These are phyloP conservation scores for Leccinum uliginosum DNA, from an alignment of 768 basidiomycete genomes.

Conservation along the genomic window DNA sequence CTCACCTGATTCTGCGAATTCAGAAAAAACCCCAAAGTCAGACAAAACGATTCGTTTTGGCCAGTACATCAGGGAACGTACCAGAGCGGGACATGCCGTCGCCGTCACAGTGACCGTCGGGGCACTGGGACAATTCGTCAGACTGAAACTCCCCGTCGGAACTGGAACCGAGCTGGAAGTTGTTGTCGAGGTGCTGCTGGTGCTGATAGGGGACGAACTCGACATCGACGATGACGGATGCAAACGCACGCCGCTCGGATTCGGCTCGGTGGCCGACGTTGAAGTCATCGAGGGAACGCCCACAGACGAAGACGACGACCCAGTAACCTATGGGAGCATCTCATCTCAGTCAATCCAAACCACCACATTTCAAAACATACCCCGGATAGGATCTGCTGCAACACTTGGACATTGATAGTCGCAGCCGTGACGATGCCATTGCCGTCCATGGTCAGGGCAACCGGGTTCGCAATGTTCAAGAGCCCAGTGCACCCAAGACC, in stretches of 20 bases:
- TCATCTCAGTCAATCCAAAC: not conserved
- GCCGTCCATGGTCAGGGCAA: slow-evolving; percentile 21
- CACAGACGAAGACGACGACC: slow-evolving; percentile 1
- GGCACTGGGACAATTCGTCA: not conserved
- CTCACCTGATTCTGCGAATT: not conserved
- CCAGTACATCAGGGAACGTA: not conserved
- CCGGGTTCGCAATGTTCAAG: slow-evolving; percentile 23
- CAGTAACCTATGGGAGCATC: not conserved
- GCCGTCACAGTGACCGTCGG: slow-evolving; percentile 14
- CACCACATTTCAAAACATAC: not conserved
- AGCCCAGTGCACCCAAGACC: slow-evolving; percentile 21
- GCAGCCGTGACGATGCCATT: slow-evolving; percentile 26
- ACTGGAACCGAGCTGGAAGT: not conserved
- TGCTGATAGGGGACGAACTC: not conserved
- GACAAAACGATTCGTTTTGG: not conserved
- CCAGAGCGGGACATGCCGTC: slow-evolving; percentile 12
- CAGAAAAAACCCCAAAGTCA: not conserved
- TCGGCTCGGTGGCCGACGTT: not conserved
- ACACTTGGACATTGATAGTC: slow-evolving; percentile 16
- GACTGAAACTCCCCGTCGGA: not conserved
- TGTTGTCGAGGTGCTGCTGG: not conserved
- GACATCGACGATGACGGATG: not conserved
- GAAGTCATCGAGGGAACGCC: not conserved
- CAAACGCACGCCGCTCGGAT: slow-evolving; percentile 1
- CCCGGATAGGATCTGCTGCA: slow-evolving; percentile 16